Percentiles rank a stretch among this genome's conserved stretches.
These are phyloP conservation scores for Candolleomyces eurysporus DNA, from an alignment of 768 basidiomycete species.

Conservation along the genomic window DNA sequence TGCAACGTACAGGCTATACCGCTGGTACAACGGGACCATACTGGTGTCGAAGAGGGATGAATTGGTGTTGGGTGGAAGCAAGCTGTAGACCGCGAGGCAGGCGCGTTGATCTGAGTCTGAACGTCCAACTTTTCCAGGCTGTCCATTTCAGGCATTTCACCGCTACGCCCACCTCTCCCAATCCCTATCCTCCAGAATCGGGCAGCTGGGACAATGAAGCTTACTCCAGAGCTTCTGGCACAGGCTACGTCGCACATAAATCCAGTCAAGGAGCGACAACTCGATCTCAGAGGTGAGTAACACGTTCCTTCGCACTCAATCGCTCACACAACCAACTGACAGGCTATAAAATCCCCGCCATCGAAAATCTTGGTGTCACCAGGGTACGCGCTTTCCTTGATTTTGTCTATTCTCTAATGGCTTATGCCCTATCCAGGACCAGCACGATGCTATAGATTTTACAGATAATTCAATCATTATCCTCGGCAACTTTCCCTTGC, in stretches of 20 bases:
- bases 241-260: constrained; percentile 77
- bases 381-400: constrained; percentile 48
- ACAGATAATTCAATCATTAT: constrained; percentile 86
- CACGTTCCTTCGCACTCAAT: constrained; percentile 11
- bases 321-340: constrained; percentile 24
- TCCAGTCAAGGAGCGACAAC: constrained; percentile 83
- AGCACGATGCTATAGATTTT: constrained; percentile 91
- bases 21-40: constrained; percentile 68
- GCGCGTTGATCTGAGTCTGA: constrained; percentile 43
- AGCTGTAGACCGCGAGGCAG: constrained; percentile 14
- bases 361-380: constrained; percentile 95
- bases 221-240: constrained; percentile 91
- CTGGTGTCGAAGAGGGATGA: constrained; percentile 25
- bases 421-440: constrained; percentile 54
- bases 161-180: constrained; percentile 18
- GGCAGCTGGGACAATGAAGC: constrained; percentile 62
- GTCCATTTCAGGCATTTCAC: constrained; percentile 12
- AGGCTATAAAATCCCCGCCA: constrained; percentile 94
- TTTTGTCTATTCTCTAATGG: constrained; percentile 12
- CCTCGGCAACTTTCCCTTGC: constrained; percentile 82
- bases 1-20: constrained; percentile 62
- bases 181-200: constrained; percentile 12
- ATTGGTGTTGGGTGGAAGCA: constrained; percentile 19
- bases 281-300: constrained; percentile 80
- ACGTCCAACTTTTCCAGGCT: constrained; percentile 18